Evolutionary conservation across 2,329 filamentous ascomycete species (phyloP), one percentile per base, ranked within the genome.

Genomic region (Didymellaceae sp.): DNA sequence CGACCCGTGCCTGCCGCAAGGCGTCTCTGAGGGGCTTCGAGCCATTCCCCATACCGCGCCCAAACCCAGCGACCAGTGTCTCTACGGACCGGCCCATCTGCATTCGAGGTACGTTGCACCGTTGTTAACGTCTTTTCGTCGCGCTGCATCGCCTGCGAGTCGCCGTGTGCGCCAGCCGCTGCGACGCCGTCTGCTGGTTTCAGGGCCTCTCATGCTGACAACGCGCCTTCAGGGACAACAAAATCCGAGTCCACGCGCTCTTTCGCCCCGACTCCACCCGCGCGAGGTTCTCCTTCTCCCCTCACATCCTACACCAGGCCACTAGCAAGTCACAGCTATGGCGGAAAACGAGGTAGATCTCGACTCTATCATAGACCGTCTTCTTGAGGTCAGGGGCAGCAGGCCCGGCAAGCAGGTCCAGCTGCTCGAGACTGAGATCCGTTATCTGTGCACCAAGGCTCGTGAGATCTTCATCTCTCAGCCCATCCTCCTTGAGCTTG

Each of bases 391-490:
- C 74, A 89, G 94, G 79, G 94, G 93, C 75, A 97, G 92, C 83
- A 88, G 94, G 73, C 94, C 94, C 51, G 94, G 94, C 70, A 99
- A 99, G 82, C 94, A 97, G 80, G 94, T 99, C 47, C 93, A 97
- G 80, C 85, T 99, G 64, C 82, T 96, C 62, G 94, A 99, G 78
- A 87, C 90, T 55, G 94, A 97, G 80, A 99, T 99, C 67, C 89
- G 93, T 74, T 96, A 86, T 78, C 86, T 99, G 62, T 99, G 94
- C 85, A 97, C 93, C 75, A 97, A 97, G 82, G 92, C 93, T 58
- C 89, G 94, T 63, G 94, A 99, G 82, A 97, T 99, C 70, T 97
- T 99, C 82, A 97, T 99, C 77, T 97, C 92, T 57, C 94, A 99
- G 81, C 94, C 94, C 62, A 97, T 97, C 71, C 82, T 99, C 64